Evolutionary conservation across 2,329 filamentous ascomycete species (phyloP), one percentile per base, ranked within the genome.

Genomic region (Talaromyces sp.): DNA sequence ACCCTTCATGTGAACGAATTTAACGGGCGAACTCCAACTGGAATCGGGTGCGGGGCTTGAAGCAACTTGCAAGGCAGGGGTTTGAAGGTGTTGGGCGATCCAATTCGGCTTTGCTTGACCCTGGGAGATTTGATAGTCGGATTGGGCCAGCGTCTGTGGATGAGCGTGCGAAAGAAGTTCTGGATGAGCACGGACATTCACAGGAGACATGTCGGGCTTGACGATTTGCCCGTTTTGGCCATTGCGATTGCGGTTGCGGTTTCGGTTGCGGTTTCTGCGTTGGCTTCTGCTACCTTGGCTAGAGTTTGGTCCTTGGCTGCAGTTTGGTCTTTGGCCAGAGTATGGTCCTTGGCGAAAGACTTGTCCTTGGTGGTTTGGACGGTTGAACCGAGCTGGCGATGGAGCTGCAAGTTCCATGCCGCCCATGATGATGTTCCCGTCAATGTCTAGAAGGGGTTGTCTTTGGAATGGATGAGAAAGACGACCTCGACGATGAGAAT

Each of bases 391-490:
- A 39, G 35, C 37, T 13, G 59, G 41, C 59, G 41, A 58, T 52
- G 50, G 50, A 52, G 64, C 52, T 52, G 52, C 64, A 50, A 43
- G 15, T 22, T 49, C 59, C 64, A 59, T 62, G 64, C 59, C 64
- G 17, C 50, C 43, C 64, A 59, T 65, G 31, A 49, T 43, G 43
- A 65, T 49, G 64, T 65, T 62, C 41, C 60, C 50, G 19, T 65
- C 60, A 33, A 61, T 49, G 27, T 62, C 64, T 33, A 43, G 60
- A 10, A 41, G 37, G 17, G 50, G n/a, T 25, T 57, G 58, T 45
- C 41, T 65, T n/a, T 54, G 52, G 31, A 58, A 50, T 31, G 25
- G 35, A 25, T 62, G 33, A 35, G 9, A 25, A 35, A 39, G 39
- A 6, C 41, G 39, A 31, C 60, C 27, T 43, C 39, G 59, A 43